Base-by-base conservation (phyloP, 225 moss, liverwort and hornwort species). In the Sphagnum contortum region DNA sequence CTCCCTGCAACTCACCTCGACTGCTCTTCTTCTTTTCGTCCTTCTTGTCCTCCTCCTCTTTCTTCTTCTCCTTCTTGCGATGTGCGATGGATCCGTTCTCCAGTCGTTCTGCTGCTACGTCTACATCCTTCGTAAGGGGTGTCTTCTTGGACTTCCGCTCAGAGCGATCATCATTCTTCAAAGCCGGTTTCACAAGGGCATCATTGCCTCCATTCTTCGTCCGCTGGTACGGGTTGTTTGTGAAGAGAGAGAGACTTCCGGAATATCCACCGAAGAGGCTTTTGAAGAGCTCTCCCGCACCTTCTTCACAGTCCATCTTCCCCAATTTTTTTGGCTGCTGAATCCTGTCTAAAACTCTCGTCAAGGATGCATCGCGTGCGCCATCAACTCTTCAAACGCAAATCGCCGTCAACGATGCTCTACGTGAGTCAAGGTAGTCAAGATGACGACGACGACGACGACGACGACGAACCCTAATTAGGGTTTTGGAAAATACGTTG, bases 171-270 rank as follows among this genome's bases (percentile, higher is more conserved):
- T 29, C 29, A 29, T 29, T 29, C 29, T 29, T 29, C 29, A 29
- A 29, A 29, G 29, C 29, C 29, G 29, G 29, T 29, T 29, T 29
- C 29, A 29, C 29, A 29, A 29, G 29, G 29, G 29, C 29, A 29
- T 29, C 29, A 29, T 29, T 66, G 10, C n/a, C 68, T 7, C 8
- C 49, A 70, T 68, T 66, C 44, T 64, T 77, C 67, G 70, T 83
- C 66, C 89, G 80, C 64, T 86, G 85, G 53, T 79, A 91, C 3
- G 89, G 89, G 68, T 91, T 95, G 60, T 91, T 91, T 9, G 80
- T 83, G 66, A 95, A 95, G 60, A 95, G 80, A 2, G 88, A 87
- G n/a, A 95, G 73, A 60, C 89, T 88, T 48, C 80, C 89, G 48
- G 91, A 80, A 58, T 84, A 91, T 10, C 79, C 91, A 59, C 94